phyloP scores from a whole-genome alignment of 345 rosid species.

The Raphanus raphanistrum region DNA sequence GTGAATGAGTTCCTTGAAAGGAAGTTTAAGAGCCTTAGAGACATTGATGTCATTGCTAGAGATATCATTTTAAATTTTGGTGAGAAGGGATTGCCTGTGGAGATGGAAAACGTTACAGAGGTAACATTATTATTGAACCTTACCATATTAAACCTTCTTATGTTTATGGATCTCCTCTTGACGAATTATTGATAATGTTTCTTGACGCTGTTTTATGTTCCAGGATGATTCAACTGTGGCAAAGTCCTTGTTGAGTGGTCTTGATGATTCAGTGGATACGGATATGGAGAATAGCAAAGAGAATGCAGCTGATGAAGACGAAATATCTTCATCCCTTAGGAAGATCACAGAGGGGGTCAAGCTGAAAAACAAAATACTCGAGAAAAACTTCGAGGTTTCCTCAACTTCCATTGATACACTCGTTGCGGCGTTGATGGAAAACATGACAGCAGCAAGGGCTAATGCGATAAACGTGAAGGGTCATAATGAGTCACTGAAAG shows the following conservation, averaged over 20 bases:
- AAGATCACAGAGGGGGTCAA: conserved; percentile 54
- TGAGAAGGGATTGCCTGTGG: conserved; percentile 40
- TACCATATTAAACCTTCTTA: background rate
- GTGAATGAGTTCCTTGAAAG: conserved; percentile 54
- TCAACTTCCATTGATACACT: conserved; percentile 52
- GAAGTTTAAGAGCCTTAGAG: conserved; percentile 56
- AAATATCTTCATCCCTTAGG: conserved; percentile 51
- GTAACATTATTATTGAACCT: conserved; percentile 41
- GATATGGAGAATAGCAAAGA: conserved; percentile 43
- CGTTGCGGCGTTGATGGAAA: conserved; percentile 47
- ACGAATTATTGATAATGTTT: background rate
- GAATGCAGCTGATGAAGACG: conserved; percentile 42
- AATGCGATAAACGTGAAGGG: conserved; percentile 38
- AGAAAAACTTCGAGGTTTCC: conserved; percentile 52
- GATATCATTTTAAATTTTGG: conserved; percentile 40
- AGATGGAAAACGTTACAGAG: conserved; percentile 41
- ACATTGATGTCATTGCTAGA: conserved; percentile 56
- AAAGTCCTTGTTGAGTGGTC: conserved; percentile 42
- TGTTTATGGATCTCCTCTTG: conserved; percentile 11
- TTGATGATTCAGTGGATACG: conserved; percentile 36
- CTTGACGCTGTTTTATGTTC: conserved; percentile 2
- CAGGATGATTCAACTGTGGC: conserved; percentile 52
- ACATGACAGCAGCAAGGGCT: conserved; percentile 50
- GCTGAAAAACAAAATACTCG: conserved; percentile 49
- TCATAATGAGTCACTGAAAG: conserved; percentile 56